Conservation (phyloP, 2,329 filamentous ascomycete species). For the Verticillium alfalfae region DNA sequence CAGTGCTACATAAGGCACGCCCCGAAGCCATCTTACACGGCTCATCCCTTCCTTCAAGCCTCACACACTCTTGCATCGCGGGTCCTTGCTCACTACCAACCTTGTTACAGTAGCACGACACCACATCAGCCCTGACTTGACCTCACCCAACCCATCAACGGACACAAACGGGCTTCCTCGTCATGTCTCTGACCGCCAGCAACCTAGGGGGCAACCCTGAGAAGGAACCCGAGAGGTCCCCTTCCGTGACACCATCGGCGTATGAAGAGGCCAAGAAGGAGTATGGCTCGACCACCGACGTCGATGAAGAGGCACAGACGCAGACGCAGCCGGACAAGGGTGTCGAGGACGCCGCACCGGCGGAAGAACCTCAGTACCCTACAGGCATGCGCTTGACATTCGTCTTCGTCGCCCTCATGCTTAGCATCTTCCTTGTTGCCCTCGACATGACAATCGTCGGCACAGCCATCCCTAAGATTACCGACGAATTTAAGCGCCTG, state of each 20-base stretch:
- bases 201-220: neutral
- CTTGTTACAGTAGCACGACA: neutral
- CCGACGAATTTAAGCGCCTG: conserved; percentile 34
- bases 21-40: neutral
- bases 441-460: conserved; percentile 34
- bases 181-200: neutral
- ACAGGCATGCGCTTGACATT: conserved; percentile 18
- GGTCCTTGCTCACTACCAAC: neutral
- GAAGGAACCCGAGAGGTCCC: conserved; percentile 5
- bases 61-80: neutral
- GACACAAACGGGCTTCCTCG: neutral
- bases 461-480: conserved; percentile 38
- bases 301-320: conserved; percentile 7
- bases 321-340: neutral
- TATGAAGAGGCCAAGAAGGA: conserved; percentile 2
- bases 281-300: conserved; percentile 5
- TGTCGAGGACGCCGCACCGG: neutral
- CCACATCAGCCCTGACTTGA: neutral
- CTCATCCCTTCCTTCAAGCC: neutral
- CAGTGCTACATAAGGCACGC: neutral
- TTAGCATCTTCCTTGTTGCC: conserved; percentile 34
- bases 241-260: conserved; percentile 7
- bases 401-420: conserved; percentile 28
- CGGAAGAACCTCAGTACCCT: conserved; percentile 1
- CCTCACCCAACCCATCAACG: neutral